These are phyloP conservation scores for Uronychia binucleata DNA, from an alignment of 73 alveolate species.

Conservation along the genomic window DNA sequence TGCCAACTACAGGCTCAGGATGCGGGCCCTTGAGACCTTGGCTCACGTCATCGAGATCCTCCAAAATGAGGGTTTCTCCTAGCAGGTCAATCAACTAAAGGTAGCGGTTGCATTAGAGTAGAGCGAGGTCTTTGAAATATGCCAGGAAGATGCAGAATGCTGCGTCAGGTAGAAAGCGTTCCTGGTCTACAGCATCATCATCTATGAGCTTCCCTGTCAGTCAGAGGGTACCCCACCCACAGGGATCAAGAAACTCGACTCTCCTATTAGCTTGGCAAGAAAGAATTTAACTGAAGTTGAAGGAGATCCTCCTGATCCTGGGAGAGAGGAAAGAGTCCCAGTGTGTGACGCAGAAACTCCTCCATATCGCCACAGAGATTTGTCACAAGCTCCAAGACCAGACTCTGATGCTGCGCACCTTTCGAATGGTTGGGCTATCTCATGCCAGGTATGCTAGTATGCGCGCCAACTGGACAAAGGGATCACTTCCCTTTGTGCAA, in stretches of 20 bases:
- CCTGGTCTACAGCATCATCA: background rate
- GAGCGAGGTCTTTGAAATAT: background rate
- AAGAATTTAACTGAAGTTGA: background rate
- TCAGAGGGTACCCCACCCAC: no score
- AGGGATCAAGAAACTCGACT: background rate
- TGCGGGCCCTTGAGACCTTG: background rate
- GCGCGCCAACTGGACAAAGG: background rate
- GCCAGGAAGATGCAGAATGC: background rate
- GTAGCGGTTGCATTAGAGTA: background rate
- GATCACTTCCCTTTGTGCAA: background rate
- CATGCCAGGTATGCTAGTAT: background rate
- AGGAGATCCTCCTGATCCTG: background rate
- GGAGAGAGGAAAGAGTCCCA: background rate
- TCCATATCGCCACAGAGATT: background rate
- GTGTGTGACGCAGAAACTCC: background rate
- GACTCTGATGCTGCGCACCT: background rate
- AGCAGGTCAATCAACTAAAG: background rate
- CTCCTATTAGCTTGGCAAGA: background rate
- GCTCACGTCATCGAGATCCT: background rate
- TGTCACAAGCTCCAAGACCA: background rate
- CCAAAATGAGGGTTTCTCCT: background rate
- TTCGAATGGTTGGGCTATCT: background rate
- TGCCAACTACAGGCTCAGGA: background rate
- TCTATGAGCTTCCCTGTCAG: background rate
- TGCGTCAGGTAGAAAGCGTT: background rate